Base-by-base conservation (phyloP, 306 rosid genomes). In the Sophora flavescens region DNA sequence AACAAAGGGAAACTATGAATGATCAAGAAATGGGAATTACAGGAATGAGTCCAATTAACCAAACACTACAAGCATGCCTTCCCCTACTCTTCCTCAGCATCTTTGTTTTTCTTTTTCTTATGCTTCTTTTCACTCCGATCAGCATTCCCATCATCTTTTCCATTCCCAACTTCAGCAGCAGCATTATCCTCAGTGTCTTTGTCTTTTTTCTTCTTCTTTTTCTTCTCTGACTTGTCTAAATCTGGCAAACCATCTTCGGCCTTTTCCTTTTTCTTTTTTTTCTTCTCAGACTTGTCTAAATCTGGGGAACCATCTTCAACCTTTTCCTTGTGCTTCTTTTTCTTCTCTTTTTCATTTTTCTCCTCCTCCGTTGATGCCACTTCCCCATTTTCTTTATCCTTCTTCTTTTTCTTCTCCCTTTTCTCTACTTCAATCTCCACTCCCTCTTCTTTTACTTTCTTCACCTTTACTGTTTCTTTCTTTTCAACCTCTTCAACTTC, bases 251-350 rank as follows among this genome's bases (percentile, higher is more conserved):
- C 86, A 12, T 74, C 86, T 48, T 87, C 91, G 2, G 4, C 75
- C 58, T 86, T 77, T 59, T 84, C 87, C 67, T 78, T 72, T 47
- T 88, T 45, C 47, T 77, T 90, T 70, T 91, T 91, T 78, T 89
- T 88, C 88, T 88, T 87, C 87, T 90, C 96, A 6, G 89, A 84
- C 83, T 88, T 90, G 45, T 79, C 91, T 45, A 74, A 6, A 52
- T 68, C 86, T 0, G 89, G 88, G 1, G 86, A 84, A 48, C 41
- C 86, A 17, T 74, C 86, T 48, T 86, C 91, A 3, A 3, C 75
- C 58, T 86, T 77, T 59, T 84, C 87, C 67, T 78, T 72, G 51
- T 88, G 83, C 72, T 91, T 88, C 74, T 88, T 88, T 47, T 68
- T 48, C 68, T 87, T 88, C 82, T 86, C 78, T 63, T 87, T 80